Evolutionary conservation across 2,329 filamentous ascomycete genomes (phyloP), one percentile per base, ranked within the genome.

Genomic region (Leptographium wingfieldii): DNA sequence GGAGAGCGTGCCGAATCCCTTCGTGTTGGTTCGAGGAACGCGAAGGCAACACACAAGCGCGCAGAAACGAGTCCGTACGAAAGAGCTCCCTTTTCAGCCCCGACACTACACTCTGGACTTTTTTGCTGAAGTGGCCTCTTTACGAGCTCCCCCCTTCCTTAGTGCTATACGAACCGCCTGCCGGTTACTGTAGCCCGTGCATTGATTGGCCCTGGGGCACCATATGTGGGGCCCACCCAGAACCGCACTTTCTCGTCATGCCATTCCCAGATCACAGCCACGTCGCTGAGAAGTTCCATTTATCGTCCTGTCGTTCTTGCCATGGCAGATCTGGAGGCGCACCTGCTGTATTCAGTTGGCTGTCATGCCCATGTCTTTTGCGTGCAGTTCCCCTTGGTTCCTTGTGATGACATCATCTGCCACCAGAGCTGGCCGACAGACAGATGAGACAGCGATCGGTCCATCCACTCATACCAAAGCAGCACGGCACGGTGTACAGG

Each of bases 71-170:
- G 40, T 7, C 19, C 2, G 9, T n/a, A 52, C 49, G 49, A 31
- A 52, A 46, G 43, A 46, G 25, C 43, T 29, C 56, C 46, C 46
- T 57, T 57, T 57, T 38, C 55, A 56, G 40, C 55, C 55, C 55
- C 16, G 22, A 22, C 46, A 22, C 51, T 27, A 53, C 14, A 19
- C 12, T 19, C 19, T 19, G 27, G 29, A n/a, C 14, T 19, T 29
- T 54, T 35, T 55, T 56, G 55, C 38, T 56, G 40, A 56, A 56
- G 55, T 56, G 55, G 55, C 55, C 55, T 56, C 55, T 56, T 31
- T 27, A 16, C 9, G 25, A 31, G 25, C 49, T 52, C 7, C 49
- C 12, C 38, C 38, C 38, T 16, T 40, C 10, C 11, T 40, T 40
- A 40, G 38, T 40, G 40, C 40, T 19, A 43, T 43, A 43, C 40